Conservation (phyloP, 768 basidiomycete genomes). For the Kwoniella sp. region DNA sequence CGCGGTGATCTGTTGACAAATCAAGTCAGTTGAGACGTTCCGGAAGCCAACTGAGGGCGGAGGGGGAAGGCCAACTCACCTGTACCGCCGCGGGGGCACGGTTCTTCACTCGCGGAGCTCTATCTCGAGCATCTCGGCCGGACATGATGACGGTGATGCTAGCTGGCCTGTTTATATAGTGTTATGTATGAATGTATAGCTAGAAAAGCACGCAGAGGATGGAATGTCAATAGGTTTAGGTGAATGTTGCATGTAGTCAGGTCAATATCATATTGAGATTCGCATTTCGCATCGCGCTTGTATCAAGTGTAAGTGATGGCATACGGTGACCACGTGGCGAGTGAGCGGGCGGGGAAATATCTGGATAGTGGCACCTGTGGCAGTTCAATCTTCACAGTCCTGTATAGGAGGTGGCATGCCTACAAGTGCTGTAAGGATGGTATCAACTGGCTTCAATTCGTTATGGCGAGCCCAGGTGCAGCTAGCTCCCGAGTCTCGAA, state of each 20-base stretch:
- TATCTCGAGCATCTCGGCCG: slow-evolving; percentile 41
- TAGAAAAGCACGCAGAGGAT: background rate
- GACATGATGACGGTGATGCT: slow-evolving; percentile 28
- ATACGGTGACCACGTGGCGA: background rate
- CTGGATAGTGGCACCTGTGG: background rate
- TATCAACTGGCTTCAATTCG: too few species aligned
- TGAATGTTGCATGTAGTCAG: background rate
- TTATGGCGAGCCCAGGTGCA: too few species aligned
- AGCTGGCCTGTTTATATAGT: too few species aligned
- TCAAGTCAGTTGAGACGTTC: slow-evolving; percentile 10
- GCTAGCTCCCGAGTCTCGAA: too few species aligned
- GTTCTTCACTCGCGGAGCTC: slow-evolving; percentile 76
- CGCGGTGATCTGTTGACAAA: slow-evolving; percentile 76
- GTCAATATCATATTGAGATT: background rate
- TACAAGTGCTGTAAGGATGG: too few species aligned
- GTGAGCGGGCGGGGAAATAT: background rate
- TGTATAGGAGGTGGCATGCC: too few species aligned
- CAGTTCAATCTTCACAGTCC: background rate
- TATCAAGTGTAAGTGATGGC: background rate
- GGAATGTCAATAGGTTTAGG: background rate
- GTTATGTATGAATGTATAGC: background rate
- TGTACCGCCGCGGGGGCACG: slow-evolving; percentile 91
- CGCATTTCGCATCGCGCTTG: too few species aligned
- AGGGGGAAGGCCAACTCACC: slow-evolving; percentile 61
- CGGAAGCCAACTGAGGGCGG: too few species aligned